phyloP scores from a whole-genome alignment of 257 asterid species.

The Eucommia ulmoides region DNA sequence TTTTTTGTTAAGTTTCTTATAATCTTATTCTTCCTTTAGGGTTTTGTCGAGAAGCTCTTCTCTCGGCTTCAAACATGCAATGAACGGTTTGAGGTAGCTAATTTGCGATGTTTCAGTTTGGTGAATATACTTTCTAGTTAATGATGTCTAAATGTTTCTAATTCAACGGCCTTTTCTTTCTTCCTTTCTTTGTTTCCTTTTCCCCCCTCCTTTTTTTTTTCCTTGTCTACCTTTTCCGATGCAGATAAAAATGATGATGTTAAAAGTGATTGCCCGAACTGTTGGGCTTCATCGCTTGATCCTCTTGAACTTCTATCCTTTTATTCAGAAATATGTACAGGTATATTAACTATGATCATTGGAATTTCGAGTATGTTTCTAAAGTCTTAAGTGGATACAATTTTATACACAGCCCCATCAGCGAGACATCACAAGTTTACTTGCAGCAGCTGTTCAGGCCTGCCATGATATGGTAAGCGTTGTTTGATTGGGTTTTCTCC shows the following conservation, averaged over 20 bases:
- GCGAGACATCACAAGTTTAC: slow-evolving; percentile 63
- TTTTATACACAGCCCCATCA: slow-evolving; percentile 77
- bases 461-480: slow-evolving; percentile 96
- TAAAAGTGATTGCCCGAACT: slow-evolving; percentile 77
- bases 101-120: slow-evolving; percentile 7
- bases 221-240: slow-evolving; percentile 4
- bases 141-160: neutral
- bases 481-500: slow-evolving; percentile 5
- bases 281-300: slow-evolving; percentile 81
- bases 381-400: too few relatives aligned
- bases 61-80: slow-evolving; percentile 59
- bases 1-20: too few relatives aligned
- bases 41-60: slow-evolving; percentile 83
- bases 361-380: too few relatives aligned
- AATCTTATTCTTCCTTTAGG: slow-evolving; percentile 33
- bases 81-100: slow-evolving; percentile 72
- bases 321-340: slow-evolving; percentile 81
- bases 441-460: slow-evolving; percentile 95
- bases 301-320: slow-evolving; percentile 58
- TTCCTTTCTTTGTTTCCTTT: too few relatives aligned
- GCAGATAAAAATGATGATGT: slow-evolving; percentile 84
- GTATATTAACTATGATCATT: slow-evolving; percentile 33
- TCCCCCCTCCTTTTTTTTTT: neutral
- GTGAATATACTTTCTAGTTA: slow-evolving; percentile 1
- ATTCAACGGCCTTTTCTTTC: too few relatives aligned